Evolutionary conservation across 139 green algal genomes (phyloP).

Genomic region (Picochlorum sp.): DNA sequence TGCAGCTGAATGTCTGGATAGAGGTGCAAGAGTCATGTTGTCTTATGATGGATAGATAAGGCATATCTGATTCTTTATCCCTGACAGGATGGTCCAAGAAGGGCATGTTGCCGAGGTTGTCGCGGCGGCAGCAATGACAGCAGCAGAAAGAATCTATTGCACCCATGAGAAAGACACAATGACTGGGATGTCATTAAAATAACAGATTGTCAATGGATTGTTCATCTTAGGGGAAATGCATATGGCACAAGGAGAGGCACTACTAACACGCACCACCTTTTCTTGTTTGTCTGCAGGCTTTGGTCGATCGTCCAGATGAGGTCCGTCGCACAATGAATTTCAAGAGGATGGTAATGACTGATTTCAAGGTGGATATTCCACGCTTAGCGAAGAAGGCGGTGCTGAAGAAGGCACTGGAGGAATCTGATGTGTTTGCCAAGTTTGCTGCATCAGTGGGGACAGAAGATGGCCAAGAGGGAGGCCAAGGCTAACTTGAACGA

Average conservation of each 20-base stretch:
- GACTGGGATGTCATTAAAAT: not conserved
- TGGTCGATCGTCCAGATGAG: constrained; percentile 81
- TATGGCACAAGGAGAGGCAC: too few relatives aligned
- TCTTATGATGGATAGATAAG: too few relatives aligned
- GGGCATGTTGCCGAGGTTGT: too few relatives aligned
- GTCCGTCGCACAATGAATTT: constrained; percentile 69
- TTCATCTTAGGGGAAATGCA: too few relatives aligned
- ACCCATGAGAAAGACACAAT: not conserved
- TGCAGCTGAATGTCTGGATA: too few relatives aligned
- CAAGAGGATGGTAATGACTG: constrained; percentile 90
- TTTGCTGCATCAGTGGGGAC: constrained; percentile 72
- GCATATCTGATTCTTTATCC: too few relatives aligned
- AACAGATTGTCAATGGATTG: too few relatives aligned
- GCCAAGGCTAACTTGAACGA: constrained; percentile 70
- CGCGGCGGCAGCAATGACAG: not conserved
- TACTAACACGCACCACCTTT: not conserved
- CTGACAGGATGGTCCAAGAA: too few relatives aligned
- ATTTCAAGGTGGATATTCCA: constrained; percentile 87
- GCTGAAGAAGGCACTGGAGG: constrained; percentile 61
- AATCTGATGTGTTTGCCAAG: constrained; percentile 75
- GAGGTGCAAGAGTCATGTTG: too few relatives aligned
- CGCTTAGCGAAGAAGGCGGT: constrained; percentile 81
- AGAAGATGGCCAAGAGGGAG: constrained; percentile 27
- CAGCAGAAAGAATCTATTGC: constrained; percentile 1
- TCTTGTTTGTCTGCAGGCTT: constrained; percentile 48